Evolutionary conservation across 768 basidiomycete genomes (phyloP).

Genomic region (Termitomyces sp.): DNA sequence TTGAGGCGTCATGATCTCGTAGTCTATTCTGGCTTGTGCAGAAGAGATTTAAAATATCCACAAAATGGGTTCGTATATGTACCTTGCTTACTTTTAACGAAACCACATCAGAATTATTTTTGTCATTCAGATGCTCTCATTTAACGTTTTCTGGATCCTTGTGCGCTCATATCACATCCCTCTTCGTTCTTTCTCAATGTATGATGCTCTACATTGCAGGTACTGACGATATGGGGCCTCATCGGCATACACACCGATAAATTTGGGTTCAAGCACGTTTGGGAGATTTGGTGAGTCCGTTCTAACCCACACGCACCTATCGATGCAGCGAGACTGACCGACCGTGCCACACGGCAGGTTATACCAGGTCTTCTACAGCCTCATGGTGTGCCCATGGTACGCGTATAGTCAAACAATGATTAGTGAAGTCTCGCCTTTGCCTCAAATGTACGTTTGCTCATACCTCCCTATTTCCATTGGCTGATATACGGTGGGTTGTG

Average conservation of each 20-base stretch:
- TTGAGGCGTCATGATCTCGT: neutral
- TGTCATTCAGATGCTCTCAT: constrained; percentile 54
- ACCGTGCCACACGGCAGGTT: constrained; percentile 34
- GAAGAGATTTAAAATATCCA: constrained; percentile 57
- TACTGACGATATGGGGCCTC: constrained; percentile 70
- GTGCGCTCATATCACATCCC: constrained; percentile 27
- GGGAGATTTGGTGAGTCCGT: constrained; percentile 64
- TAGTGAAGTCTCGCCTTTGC: constrained; percentile 67
- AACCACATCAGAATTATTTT: neutral
- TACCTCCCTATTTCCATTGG: neutral
- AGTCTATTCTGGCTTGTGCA: constrained; percentile 71
- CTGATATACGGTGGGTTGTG: neutral
- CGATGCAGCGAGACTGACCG: neutral
- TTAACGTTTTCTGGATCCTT: constrained; percentile 71
- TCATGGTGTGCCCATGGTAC: constrained; percentile 78
- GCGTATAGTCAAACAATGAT: constrained; percentile 84
- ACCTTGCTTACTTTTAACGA: neutral
- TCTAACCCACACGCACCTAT: neutral
- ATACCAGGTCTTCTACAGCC: constrained; percentile 66
- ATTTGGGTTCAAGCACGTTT: constrained; percentile 79
- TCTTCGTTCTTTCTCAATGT: neutral
- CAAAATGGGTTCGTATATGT: constrained; percentile 47
- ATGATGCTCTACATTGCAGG: constrained; percentile 24
- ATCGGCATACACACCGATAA: constrained; percentile 68
- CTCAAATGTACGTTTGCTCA: constrained; percentile 52